Evolutionary conservation across 148 eudicot genomes (phyloP), one percentile per base, ranked within the genome.

Genomic region (Spergularia marina): DNA sequence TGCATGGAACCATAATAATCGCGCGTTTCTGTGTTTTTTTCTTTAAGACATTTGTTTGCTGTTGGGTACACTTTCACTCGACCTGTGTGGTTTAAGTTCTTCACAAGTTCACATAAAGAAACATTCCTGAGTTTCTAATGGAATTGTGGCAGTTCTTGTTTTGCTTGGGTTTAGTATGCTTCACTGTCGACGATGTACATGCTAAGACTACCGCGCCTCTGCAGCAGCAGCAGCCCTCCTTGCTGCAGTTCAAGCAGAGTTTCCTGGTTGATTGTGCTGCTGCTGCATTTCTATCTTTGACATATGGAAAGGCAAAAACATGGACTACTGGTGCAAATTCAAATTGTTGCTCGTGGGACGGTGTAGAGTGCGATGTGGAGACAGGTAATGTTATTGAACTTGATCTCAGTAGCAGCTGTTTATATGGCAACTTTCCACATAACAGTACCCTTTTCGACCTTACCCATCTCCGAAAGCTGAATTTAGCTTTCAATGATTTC

Each of bases 261-360:
- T 56, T 72, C 36, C 47, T 17, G 25, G 9, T 72, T 7, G 65
- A 72, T 30, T 72, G 53, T 72, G 53, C 34, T 30, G 18, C 21
- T 54, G 9, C 58, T 9, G 9, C 39, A 18, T 18, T 12, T 21
- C 14, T 39, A 10, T 11, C 73, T 54, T 53, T 20, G 8, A 12
- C 73, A 2, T 53, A 53, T 54, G 49, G 61, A 54, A 53, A 58
- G 75, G 12, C 59, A 21, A 57, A 56, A 16, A 14, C 65, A 34
- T 72, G 74, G 73, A 56, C 20, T 6, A 21, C 15, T 56, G 60
- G 66, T 12, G 52, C 6, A 30, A 30, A 3, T 2, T 7, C 21
- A 1, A 55, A 74, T 51, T 85, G 88, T 17, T 83, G 86, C 68
- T 72, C 41, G 0, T 81, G 86, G 86, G 84, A 86, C 36, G 86